Percentiles rank a stretch among this genome's conserved stretches.
These are phyloP conservation scores for Helianthus tuberosus DNA, from an alignment of 129 eudicot species.

Conservation along the genomic window DNA sequence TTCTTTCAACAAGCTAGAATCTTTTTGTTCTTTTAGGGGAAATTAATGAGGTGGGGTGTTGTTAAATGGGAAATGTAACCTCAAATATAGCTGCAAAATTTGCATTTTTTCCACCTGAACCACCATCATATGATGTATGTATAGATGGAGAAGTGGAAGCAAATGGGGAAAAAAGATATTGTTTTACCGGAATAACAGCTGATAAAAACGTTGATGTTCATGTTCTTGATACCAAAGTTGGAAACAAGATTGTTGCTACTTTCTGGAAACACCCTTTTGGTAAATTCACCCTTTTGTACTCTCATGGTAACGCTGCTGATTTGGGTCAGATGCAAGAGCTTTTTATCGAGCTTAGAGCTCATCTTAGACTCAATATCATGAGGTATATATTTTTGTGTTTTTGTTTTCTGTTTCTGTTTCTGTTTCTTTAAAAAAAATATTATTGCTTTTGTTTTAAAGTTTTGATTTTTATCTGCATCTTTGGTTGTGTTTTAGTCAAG, in stretches of 20 bases:
- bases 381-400: slow-evolving; percentile 47
- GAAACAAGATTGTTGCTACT: slow-evolving; percentile 89
- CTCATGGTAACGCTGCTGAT: slow-evolving; percentile 99
- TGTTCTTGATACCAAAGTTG: slow-evolving; percentile 77
- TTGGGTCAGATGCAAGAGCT: slow-evolving; percentile 98
- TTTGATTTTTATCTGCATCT: slow-evolving; percentile 6
- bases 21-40: not conserved
- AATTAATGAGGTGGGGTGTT: slow-evolving; percentile 49
- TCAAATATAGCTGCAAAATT: slow-evolving; percentile 91
- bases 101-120: slow-evolving; percentile 99
- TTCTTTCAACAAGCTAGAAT: not conserved
- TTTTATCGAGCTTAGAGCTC: slow-evolving; percentile 95
- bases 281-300: slow-evolving; percentile 78
- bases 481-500: slow-evolving; percentile 14
- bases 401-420: not conserved
- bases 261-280: slow-evolving; percentile 92
- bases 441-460: slow-evolving; percentile 2
- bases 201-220: slow-evolving; percentile 86
- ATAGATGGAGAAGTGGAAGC: slow-evolving; percentile 49
- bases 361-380: slow-evolving; percentile 85
- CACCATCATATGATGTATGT: slow-evolving; percentile 82
- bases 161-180: slow-evolving; percentile 47
- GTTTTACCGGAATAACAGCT: slow-evolving; percentile 70
- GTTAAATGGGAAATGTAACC: slow-evolving; percentile 91
- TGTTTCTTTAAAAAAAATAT: not conserved